A percentile compares a stretch with the other conserved stretches of the same genome.
These are phyloP conservation scores for Yamadazyma trypodendri DNA, from an alignment of 1,139 yeast species.

Conservation along the genomic window DNA sequence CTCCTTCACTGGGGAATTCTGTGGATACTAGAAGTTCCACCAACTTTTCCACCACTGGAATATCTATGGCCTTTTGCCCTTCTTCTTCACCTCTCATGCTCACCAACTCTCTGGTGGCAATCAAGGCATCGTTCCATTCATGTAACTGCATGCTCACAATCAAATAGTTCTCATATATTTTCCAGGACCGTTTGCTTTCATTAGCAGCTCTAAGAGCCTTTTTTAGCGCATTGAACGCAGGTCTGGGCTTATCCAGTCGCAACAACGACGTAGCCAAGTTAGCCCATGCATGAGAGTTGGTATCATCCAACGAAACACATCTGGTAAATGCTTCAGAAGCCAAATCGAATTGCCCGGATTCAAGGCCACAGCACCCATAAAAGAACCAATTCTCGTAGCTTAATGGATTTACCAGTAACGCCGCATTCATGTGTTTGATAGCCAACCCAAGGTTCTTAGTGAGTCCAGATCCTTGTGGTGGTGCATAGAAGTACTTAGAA, in stretches of 20 bases:
- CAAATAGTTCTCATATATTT: conserved; percentile 85
- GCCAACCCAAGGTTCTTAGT: conserved; percentile 55
- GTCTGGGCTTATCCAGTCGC: conserved; percentile 60
- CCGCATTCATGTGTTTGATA: conserved; percentile 69
- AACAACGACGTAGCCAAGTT: conserved; percentile 82
- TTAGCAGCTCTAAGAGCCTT: conserved; percentile 71
- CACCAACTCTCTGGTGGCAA: conserved; percentile 63
- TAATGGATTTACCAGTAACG: conserved; percentile 73
- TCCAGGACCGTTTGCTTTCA: conserved; percentile 73
- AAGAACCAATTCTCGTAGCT: conserved; percentile 85
- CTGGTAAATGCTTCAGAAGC: conserved; percentile 94
- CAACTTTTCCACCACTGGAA: conserved; percentile 73
- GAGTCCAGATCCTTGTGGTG: conserved; percentile 57
- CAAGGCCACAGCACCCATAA: conserved; percentile 89
- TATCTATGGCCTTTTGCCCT: conserved; percentile 69
- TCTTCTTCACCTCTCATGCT: conserved; percentile 50
- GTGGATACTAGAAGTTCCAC: conserved; percentile 61
- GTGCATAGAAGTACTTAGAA: conserved; percentile 68
- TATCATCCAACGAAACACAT: conserved; percentile 83
- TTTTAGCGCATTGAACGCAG: conserved; percentile 81
- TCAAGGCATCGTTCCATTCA: conserved; percentile 85
- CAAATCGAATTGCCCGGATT: conserved; percentile 64
- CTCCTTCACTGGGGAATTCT: conserved; percentile 48
- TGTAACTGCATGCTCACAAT: conserved; percentile 75
- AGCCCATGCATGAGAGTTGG: conserved; percentile 89